Evolutionary conservation across 371 early-diverging fungal species (phyloP), one percentile per base, ranked within the genome.

Genomic region (Mucor plumbeus): DNA sequence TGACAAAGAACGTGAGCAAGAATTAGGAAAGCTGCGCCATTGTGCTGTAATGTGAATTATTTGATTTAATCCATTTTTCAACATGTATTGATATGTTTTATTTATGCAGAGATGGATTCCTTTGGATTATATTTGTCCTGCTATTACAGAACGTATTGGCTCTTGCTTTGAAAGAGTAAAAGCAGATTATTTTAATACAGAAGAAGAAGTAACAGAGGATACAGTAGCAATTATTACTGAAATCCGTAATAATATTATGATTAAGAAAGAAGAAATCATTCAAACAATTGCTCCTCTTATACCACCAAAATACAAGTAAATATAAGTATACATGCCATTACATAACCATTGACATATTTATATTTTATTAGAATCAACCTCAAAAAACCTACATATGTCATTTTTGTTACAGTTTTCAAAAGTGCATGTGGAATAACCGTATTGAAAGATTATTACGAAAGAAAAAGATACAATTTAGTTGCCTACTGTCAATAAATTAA

Each of bases 391-490:
- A 74, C 78, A 14, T 19, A 72, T 39, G 87, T 86, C 0, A 76
- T 87, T 31, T 83, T 82, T 59, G 69, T 77, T 34, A 73, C 79
- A 5, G 69, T 87, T 13, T 87, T 85, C 71, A 87, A 87, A 61
- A 84, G 84, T 55, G 83, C 79, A n/a, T 83, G 83, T 58, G 84
- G 85, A 2, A 76, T 85, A 53, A 73, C 78, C 21, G 73, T 84
- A 10, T 56, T 85, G 21, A 66, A 70, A 31, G 69, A 78, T 7
- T 85, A 84, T 57, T 85, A 83, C 50, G 66, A 72, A 64, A 70
- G 67, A 54, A 81, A 79, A 60, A 84, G 80, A 69, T 87, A 82
- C 60, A 85, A 87, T 58, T 17, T 85, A 21, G 31, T 55, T 4
- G 50, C 63, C 21, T 71, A 63, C 39, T 65, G 66, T 38, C 63